These are phyloP conservation scores for Lablab purpureus DNA, from an alignment of 306 rosid genomes.

Conservation along the genomic window DNA sequence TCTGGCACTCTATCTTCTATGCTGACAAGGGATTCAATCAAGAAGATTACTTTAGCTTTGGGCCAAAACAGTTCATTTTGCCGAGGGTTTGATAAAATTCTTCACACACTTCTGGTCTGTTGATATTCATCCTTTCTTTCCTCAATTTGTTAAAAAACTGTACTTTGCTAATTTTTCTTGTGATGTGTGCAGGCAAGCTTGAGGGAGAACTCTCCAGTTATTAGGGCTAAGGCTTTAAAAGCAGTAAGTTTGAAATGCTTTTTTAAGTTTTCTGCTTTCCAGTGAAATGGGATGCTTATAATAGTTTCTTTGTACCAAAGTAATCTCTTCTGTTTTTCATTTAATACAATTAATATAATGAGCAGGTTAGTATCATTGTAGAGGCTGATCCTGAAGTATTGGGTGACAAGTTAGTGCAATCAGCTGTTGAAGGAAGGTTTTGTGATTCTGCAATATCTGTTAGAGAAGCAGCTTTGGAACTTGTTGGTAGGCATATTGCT, in stretches of 20 bases:
- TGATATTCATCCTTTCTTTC: conserved; percentile 36
- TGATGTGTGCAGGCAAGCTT: conserved; percentile 70
- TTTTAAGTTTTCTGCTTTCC: conserved; percentile 18
- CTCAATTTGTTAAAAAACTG: conserved; percentile 33
- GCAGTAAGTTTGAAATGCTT: conserved; percentile 68
- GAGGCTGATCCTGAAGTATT: conserved; percentile 99
- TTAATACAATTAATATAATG: conserved; percentile 49
- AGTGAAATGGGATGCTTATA: conserved; percentile 40
- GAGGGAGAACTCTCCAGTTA: conserved; percentile 91
- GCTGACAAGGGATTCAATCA: conserved; percentile 77
- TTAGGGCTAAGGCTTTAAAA: conserved; percentile 94
- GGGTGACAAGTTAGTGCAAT: conserved; percentile 85
- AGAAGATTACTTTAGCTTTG: conserved; percentile 80
- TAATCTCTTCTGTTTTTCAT: conserved; percentile 32
- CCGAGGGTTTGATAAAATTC: conserved; percentile 96
- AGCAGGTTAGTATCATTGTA: conserved; percentile 96
- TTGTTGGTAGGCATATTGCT: conserved; percentile 98
- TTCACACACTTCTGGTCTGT: conserved; percentile 92
- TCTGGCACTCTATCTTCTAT: conserved; percentile 70
- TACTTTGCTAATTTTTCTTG: conserved; percentile 38
- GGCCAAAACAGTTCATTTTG: conserved; percentile 90
- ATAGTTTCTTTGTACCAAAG: conserved; percentile 11
- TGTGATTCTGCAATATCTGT: conserved; percentile 96
- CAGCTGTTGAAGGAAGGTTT: conserved; percentile 95
- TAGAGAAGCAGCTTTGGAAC: conserved; percentile 99